These are phyloP conservation scores for Scheffersomyces stambukii DNA, from an alignment of 1,139 yeast genomes.

Conservation along the genomic window DNA sequence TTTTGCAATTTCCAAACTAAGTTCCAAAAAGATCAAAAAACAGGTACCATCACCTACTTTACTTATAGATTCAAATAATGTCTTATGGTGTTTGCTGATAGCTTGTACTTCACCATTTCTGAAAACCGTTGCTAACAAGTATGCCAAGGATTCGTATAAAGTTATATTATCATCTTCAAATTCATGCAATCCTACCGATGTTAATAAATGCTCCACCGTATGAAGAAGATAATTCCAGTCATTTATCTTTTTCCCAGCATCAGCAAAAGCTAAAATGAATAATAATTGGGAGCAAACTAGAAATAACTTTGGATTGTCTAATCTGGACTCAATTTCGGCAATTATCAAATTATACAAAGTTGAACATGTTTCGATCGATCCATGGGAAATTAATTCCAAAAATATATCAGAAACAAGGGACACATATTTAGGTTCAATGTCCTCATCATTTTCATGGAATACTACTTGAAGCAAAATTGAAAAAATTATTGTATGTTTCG, in stretches of 20 bases:
- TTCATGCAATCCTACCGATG: too few species aligned
- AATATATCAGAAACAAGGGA: conserved; percentile 57
- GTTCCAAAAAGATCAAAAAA: conserved; percentile 49
- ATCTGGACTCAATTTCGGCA: conserved; percentile 15
- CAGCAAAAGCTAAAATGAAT: conserved; percentile 53
- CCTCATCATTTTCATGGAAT: conserved; percentile 14
- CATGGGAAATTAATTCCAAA: conserved; percentile 60
- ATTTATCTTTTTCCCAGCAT: conserved; percentile 60
- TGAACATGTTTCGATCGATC: conserved; percentile 49
- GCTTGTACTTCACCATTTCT: conserved; percentile 58
- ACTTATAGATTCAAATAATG: conserved; percentile 33
- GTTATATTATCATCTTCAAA: too few species aligned
- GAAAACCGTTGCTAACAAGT: conserved; percentile 43
- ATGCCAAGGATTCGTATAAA: conserved; percentile 30
- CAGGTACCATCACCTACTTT: conserved; percentile 26
- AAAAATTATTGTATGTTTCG: conserved; percentile 55
- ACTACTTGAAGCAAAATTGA: conserved; percentile 38
- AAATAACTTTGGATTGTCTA: conserved; percentile 8
- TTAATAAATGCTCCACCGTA: conserved; percentile 12
- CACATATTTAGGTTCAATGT: conserved; percentile 16
- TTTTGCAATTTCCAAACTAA: conserved; percentile 37
- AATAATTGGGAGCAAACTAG: conserved; percentile 26
- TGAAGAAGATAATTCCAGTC: conserved; percentile 35
- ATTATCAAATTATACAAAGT: conserved; percentile 39
- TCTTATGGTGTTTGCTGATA: conserved; percentile 45